Base-by-base conservation (phyloP, 805 yeast species). In the Yarrowia yakushimensis region DNA sequence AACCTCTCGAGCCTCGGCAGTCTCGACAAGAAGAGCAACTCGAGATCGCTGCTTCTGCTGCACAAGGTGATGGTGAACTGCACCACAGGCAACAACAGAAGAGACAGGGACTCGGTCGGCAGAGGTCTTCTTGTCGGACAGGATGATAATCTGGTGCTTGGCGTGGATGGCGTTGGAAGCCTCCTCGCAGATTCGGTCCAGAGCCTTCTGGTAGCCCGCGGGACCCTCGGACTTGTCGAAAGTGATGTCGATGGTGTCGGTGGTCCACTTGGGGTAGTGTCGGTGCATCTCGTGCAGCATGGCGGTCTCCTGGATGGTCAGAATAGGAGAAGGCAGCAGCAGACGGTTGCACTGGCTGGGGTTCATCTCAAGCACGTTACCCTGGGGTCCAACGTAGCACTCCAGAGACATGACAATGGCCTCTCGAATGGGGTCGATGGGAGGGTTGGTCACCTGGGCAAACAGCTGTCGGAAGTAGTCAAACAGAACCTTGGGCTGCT, bases 371-470 rank as follows among this genome's bases (percentile, higher is more conserved):
- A 93, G 82, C 67, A 93, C 77, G 74, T 93, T 93, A 64, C 97
- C 98, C 76, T 94, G 98, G n/a, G 98, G 98, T 63, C 99, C 99
- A 70, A 93, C 86, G 75, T 88, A 90, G 77, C 99, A 93, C 75
- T 93, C 97, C 68, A 94, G 81, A 12, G 97, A 90, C 99, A 93
- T 93, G 71, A 94, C 98, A 69, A 93, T 89, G 64, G 87, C 86
- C 78, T 93, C 99, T 75, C 98, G 86, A 69, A 93, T 94, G 60
- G 99, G 98, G 74, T 93, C 99, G 72, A 93, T 94, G 57, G 99
- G 98, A 63, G 99, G 99, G 77, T 93, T 93, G 31, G 99, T 93
- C 63, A 93, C 99, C 77, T 93, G 99, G 20, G 99, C 99, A 78
- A 93, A 93, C 71, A 93, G 81, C 75, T 93, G 96, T 71, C 96